Evolutionary conservation across 495 filamentous ascomycete species (phyloP), one percentile per base, ranked within the genome.

Genomic region (Astrothelium macrocarpum): DNA sequence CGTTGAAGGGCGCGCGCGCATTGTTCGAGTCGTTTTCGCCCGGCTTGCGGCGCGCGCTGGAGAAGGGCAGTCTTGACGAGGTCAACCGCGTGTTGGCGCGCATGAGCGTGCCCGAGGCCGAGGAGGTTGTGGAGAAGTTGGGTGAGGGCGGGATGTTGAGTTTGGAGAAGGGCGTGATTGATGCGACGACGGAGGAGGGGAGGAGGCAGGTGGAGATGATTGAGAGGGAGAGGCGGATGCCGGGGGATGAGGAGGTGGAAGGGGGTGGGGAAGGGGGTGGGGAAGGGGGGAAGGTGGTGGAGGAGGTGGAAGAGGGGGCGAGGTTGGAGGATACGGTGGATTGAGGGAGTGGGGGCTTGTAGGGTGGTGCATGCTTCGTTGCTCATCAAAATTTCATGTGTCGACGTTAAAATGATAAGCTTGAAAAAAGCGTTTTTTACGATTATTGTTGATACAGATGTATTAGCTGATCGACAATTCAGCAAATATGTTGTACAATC

Each of bases 21-120:
- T 84, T 96, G 60, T 97, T 92, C 70, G 89, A 97, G 36, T 75
- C 81, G 25, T 97, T 98, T 78, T 81, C 86, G 34, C 84, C 87
- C 18, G 88, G 89, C 1, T 75, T 98, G 75, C 87, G 87, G 74
- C 80, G 84, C 66, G 93, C 94, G 46, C 74, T 98, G 53, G 87
- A 90, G 73, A 87, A 85, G 25, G 89, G 90, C n/a, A 90, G 81
- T 20, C 71, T 98, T 69, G 94, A 97, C 63, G 87, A 92, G 74
- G 92, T 98, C 53, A 98, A 98, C 77, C 92, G 95, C 78, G 94
- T 96, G 11, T 79, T 98, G 65, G 94, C 90, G 26, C 89, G 89
- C 72, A 90, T 98, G 92, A 87, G 84, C 64, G 90, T 97, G 0
- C 87, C 88, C 45, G 93, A 97, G 64, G 94, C 95, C 0, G 95